These are phyloP conservation scores for Dissophora globulifera DNA, from an alignment of 192 early-diverging fungal genomes.

Conservation along the genomic window DNA sequence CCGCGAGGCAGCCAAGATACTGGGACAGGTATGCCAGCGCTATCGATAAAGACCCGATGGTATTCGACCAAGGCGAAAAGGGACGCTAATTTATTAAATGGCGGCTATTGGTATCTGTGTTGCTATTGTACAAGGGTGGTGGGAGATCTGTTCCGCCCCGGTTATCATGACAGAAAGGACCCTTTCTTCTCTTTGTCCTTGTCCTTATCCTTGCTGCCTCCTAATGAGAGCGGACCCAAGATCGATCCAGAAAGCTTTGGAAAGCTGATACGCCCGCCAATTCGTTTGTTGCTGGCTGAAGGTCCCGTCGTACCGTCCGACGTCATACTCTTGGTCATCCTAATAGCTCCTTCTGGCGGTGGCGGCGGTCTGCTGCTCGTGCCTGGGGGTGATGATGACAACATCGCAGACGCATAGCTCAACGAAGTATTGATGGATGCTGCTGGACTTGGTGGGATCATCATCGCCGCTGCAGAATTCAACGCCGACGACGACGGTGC, in stretches of 20 bases:
- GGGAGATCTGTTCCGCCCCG: too few species aligned
- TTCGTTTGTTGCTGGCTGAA: background rate
- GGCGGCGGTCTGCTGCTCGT: background rate
- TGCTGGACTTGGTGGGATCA: slow-evolving; percentile 15
- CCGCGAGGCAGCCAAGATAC: slow-evolving; percentile 35
- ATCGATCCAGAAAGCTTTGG: slow-evolving; percentile 5
- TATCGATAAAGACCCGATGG: too few species aligned
- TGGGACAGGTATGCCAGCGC: slow-evolving; percentile 1
- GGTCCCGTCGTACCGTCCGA: slow-evolving; percentile 19
- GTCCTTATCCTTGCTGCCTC: slow-evolving; percentile 11
- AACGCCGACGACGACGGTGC: background rate
- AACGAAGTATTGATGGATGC: slow-evolving; percentile 24
- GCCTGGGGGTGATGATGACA: background rate
- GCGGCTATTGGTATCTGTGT: too few species aligned
- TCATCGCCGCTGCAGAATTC: background rate
- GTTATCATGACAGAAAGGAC: too few species aligned
- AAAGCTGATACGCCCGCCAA: slow-evolving; percentile 17
- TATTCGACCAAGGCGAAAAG: too few species aligned
- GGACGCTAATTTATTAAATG: too few species aligned
- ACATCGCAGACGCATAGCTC: slow-evolving; percentile 28
- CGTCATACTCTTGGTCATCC: slow-evolving; percentile 38
- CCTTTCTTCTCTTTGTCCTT: slow-evolving; percentile 1
- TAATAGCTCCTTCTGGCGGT: slow-evolving; percentile 30
- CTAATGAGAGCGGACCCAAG: slow-evolving; percentile 13
- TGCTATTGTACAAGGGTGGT: background rate